These are phyloP conservation scores for Leishmania arabica DNA, from an alignment of 208 protist species.

Conservation along the genomic window DNA sequence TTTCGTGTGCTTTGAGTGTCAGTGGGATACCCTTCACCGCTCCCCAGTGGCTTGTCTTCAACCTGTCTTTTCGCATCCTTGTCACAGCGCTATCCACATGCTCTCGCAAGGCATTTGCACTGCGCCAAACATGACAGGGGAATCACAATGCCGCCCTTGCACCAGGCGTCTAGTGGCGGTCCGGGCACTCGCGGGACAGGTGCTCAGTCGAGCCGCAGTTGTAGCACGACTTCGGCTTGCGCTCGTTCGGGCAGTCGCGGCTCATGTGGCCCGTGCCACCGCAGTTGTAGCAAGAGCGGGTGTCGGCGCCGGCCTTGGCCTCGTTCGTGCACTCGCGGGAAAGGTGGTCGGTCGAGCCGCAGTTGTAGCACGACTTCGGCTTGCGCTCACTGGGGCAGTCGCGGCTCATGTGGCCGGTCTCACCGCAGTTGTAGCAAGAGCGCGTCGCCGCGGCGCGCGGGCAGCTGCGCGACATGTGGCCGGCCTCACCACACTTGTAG, in stretches of 20 bases:
- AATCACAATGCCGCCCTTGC: not conserved
- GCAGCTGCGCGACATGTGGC: constrained; percentile 66
- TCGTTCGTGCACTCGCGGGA: constrained; percentile 63
- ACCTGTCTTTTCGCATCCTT: not conserved
- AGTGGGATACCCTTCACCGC: not conserved
- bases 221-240: constrained; percentile 49
- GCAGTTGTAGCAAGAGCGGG: constrained; percentile 77
- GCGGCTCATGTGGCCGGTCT: constrained; percentile 63
- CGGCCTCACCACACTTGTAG: constrained; percentile 68
- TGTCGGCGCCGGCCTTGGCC: constrained; percentile 44
- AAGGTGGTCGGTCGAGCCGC: constrained; percentile 75
- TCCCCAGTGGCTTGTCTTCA: not conserved
- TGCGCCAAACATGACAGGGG: not conserved
- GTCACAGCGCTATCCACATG: not conserved
- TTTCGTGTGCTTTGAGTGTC: not conserved
- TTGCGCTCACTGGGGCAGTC: constrained; percentile 65
- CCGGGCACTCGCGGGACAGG: constrained; percentile 73
- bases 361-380: constrained; percentile 70
- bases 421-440: constrained; percentile 61
- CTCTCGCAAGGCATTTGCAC: not conserved
- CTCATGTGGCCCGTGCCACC: constrained; percentile 65
- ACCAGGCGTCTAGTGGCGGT: constrained; percentile 28
- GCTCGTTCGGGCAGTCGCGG: constrained; percentile 71
- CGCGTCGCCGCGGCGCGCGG: constrained; percentile 40
- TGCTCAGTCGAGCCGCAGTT: constrained; percentile 55